Conservation (phyloP, 768 basidiomycete species). For the Pleurotus cornucopiae region DNA sequence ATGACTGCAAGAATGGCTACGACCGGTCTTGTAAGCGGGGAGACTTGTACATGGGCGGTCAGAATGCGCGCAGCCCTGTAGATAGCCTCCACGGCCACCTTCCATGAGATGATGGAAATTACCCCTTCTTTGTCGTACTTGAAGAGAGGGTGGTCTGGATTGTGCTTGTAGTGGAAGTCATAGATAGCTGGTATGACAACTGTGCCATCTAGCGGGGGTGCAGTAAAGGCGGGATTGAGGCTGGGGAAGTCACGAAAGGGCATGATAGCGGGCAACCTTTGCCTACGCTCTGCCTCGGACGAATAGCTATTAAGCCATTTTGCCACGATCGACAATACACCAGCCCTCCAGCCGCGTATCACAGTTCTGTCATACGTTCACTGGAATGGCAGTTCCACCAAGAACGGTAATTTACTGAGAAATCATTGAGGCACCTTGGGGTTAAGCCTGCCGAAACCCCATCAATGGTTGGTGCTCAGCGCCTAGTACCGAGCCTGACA, state of each 20-base stretch:
- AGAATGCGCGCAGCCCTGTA: constrained; percentile 14
- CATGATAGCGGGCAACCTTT: neutral
- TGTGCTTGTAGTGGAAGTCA: constrained; percentile 21
- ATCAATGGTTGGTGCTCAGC: no score
- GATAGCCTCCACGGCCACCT: constrained; percentile 14
- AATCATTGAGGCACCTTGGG: no score
- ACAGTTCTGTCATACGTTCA: neutral
- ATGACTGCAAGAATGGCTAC: constrained; percentile 25
- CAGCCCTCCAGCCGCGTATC: neutral
- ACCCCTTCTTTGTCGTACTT: constrained; percentile 15
- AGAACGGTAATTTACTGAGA: no score
- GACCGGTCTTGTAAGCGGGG: constrained; percentile 12
- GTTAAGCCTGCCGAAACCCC: no score
- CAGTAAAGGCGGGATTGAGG: neutral
- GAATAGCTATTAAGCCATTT: neutral
- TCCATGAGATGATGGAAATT: constrained; percentile 13
- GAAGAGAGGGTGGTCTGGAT: constrained; percentile 24
- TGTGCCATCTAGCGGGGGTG: constrained; percentile 9
- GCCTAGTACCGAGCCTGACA: no score
- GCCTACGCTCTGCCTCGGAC: neutral
- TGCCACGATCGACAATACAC: neutral
- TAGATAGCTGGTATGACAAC: constrained; percentile 19
- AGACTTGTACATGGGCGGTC: neutral
- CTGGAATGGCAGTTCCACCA: neutral
- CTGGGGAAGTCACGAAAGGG: constrained; percentile 1